Evolutionary conservation across 2,329 filamentous ascomycete genomes (phyloP), one percentile per base, ranked within the genome.

Genomic region (Elsinoe arachidis): DNA sequence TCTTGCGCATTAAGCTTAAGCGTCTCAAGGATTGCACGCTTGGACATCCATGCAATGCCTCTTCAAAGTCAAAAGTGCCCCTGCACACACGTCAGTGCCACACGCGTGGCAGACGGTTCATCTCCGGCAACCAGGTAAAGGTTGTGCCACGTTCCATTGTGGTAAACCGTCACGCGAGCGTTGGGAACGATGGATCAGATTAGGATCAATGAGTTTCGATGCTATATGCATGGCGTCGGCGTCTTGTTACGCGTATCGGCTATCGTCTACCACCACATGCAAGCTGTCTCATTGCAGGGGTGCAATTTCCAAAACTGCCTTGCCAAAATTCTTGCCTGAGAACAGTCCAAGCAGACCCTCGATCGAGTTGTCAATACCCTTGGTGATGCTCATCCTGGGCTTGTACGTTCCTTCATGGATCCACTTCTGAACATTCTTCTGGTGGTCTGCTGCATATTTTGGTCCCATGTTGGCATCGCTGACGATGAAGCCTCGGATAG

Each of bases 251-350:
- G n/a, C 41, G 41, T 46, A 14, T 46, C 26, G 2, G 26, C 26
- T 30, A 30, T 30, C 26, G 3, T 30, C 26, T 39, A 39, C 37
- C 17, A 19, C 17, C 37, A n/a, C 14, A 39, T 39, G 41, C 54
- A 33, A 37, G 41, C 54, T 44, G 39, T 21, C 17, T 46, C 26
- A 58, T 19, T 49, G 38, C 15, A 53, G 49, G 10, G 53, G 53
- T 26, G 70, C 68, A 64, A 86, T 81, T 76, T 88, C 87, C 65
- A 93, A 67, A 19, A 93, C 80, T 14, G 88, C 87, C 80, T 95
- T 95, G 64, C 90, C 90, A 72, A 90, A 88, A 76, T 95, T 95
- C 72, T 87, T 80, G 49, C 90, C 90, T 66, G 81, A 70, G 56
- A 93, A 78, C 76, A 95, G 84, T 11, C 83, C 87, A 11, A 92